A percentile compares a stretch with the other conserved stretches of the same genome.
Evolutionary conservation across 2,329 filamentous ascomycete species (phyloP).

Genomic region (Coniella lustricola): DNA sequence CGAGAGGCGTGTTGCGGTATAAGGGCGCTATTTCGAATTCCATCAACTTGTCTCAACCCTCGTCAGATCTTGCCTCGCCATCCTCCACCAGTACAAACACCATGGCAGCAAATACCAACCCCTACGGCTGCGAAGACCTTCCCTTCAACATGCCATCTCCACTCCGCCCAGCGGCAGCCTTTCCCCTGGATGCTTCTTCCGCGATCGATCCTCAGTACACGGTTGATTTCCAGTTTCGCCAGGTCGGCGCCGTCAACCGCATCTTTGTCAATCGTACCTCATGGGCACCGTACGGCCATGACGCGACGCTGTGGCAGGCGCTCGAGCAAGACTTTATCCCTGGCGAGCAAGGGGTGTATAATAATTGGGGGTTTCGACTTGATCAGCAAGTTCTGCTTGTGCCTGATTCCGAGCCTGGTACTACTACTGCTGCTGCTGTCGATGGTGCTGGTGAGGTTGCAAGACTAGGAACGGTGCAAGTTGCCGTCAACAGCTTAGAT

Average conservation of each 20-base stretch:
- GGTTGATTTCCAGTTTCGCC: slow-evolving; percentile 29
- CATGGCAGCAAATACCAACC: slow-evolving; percentile 2
- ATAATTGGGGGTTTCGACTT: slow-evolving; percentile 29
- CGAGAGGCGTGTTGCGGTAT: slow-evolving; percentile 26
- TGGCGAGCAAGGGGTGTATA: slow-evolving; percentile 24
- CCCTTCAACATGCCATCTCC: slow-evolving; percentile 29
- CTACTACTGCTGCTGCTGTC: too few relatives aligned
- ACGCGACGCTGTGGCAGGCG: slow-evolving; percentile 29
- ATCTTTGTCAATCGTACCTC: slow-evolving; percentile 32
- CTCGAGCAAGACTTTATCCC: slow-evolving; percentile 24
- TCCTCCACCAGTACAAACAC: background rate
- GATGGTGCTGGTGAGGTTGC: too few relatives aligned
- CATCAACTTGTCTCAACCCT: background rate
- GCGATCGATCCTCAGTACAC: slow-evolving; percentile 25
- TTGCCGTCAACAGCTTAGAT: slow-evolving; percentile 31
- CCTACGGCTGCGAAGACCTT: slow-evolving; percentile 28
- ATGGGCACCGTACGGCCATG: slow-evolving; percentile 24
- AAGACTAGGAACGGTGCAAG: slow-evolving; percentile 22
- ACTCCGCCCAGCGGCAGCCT: slow-evolving; percentile 23
- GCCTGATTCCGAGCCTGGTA: slow-evolving; percentile 18
- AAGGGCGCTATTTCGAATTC: slow-evolving; percentile 9
- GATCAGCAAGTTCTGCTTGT: slow-evolving; percentile 31
- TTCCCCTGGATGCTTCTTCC: slow-evolving; percentile 19
- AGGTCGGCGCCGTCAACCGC: slow-evolving; percentile 29
- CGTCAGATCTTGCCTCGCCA: too few relatives aligned